These are phyloP conservation scores for Berberis vulgaris DNA, from an alignment of 164 flowering plant species.

Conservation along the genomic window DNA sequence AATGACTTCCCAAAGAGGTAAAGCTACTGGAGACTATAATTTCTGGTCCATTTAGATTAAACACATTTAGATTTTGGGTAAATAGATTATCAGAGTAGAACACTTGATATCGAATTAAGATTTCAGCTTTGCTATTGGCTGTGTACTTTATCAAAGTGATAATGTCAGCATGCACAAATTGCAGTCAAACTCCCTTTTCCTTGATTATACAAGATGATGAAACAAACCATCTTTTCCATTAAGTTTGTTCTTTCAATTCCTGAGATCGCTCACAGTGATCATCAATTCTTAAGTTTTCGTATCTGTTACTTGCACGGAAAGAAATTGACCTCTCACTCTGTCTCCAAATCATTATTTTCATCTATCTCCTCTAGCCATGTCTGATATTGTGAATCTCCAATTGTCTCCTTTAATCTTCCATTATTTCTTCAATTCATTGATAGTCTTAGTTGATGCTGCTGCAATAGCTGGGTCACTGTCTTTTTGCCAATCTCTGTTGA, in stretches of 20 bases:
- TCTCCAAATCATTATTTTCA: conserved; percentile 1
- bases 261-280: neutral
- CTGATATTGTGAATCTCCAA: conserved; percentile 65
- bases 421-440: conserved; percentile 71
- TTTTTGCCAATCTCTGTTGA: conserved; percentile 75
- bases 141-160: no score
- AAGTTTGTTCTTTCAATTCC: neutral
- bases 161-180: no score
- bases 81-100: no score
- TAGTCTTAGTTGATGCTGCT: conserved; percentile 73
- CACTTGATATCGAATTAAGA: no score
- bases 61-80: no score
- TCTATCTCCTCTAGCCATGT: conserved; percentile 18
- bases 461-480: conserved; percentile 89
- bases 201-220: no score
- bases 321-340: conserved; percentile 3
- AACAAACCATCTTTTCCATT: no score
- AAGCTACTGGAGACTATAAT: no score
- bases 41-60: no score
- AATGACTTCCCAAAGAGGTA: no score
- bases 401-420: conserved; percentile 92
- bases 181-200: no score
- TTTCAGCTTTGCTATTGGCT: no score
- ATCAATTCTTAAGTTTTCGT: neutral
- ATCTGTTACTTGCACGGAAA: neutral